Base-by-base conservation (phyloP, 2,329 filamentous ascomycete species). In the Alternaria viburni region DNA sequence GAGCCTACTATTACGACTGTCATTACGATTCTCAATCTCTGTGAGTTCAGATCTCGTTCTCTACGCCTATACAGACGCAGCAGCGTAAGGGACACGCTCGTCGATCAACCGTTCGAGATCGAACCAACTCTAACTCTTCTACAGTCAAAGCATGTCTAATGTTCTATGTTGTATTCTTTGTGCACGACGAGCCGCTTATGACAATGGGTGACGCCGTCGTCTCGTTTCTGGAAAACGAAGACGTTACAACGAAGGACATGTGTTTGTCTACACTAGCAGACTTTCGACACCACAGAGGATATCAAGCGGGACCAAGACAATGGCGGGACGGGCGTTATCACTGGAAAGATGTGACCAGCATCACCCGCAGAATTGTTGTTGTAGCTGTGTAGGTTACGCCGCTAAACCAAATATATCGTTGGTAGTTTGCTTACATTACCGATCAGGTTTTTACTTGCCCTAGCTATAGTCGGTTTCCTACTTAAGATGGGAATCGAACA, bases 171-270 rank as follows among this genome's bases (percentile, higher is more conserved):
- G 62, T 62, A 6, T 65, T 66, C 7, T 13, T 43, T 1, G 54
- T 65, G 11, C 57, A 62, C 17, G 69, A 69, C 4, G 66, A 73
- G 9, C 71, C 72, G 2, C 58, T 75, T 5, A 62, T 72, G n/a
- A 73, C 68, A 1, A 69, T 70, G 50, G 73, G 73, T 15, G 73
- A 75, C 50, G 73, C 70, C 2, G 58, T 73, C 1, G 69, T 67
- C 8, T 70, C 70, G 2, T 74, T 75, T 21, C 56, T 73, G 5
- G 54, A 65, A 6, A 54, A 44, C 10, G 25, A 46, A 12, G 70
- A 73, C 30, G 11, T 51, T 11, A 62, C 59, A 2, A 67, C 69
- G 6, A 62, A 59, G 21, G 45, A 61, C 32, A 67, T 67, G 62
- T 74, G 68, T 44, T 59, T 73, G 2, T 11, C 57, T 7, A 62